A percentile compares a stretch with the other conserved stretches of the same genome.
phyloP scores from a whole-genome alignment of 2,329 filamentous ascomycete species.

The Penicillium sp. region DNA sequence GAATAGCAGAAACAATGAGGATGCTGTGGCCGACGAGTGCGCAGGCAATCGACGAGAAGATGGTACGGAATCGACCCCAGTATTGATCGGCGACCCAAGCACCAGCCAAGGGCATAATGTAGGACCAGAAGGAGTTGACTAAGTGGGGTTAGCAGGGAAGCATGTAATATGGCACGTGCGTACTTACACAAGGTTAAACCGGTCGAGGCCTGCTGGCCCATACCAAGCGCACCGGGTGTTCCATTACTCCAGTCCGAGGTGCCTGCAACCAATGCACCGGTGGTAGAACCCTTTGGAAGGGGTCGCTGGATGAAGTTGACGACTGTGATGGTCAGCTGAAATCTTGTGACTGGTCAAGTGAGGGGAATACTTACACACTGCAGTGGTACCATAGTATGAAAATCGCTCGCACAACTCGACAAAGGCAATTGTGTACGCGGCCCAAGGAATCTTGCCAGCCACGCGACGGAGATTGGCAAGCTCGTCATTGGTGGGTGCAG shows the following conservation, averaged over 20 bases:
- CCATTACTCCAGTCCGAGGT: slow-evolving; percentile 17
- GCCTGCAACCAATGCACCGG: slow-evolving; percentile 45
- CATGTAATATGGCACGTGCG: background rate
- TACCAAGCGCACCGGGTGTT: slow-evolving; percentile 56
- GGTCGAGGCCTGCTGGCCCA: slow-evolving; percentile 60
- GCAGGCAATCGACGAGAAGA: slow-evolving; percentile 65
- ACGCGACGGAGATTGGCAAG: slow-evolving; percentile 38
- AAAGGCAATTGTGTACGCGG: slow-evolving; percentile 69
- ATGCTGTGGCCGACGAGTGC: slow-evolving; percentile 68
- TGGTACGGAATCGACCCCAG: slow-evolving; percentile 69
- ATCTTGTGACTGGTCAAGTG: background rate
- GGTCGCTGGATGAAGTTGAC: slow-evolving; percentile 65
- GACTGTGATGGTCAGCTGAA: slow-evolving; percentile 36
- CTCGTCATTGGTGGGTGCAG: slow-evolving; percentile 37
- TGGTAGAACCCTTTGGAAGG: slow-evolving; percentile 56
- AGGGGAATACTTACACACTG: slow-evolving; percentile 57
- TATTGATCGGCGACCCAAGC: slow-evolving; percentile 68
- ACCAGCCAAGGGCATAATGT: slow-evolving; percentile 61
- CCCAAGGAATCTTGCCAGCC: slow-evolving; percentile 57
- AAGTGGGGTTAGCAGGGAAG: background rate
- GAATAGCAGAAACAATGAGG: slow-evolving; percentile 66
- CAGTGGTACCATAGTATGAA: slow-evolving; percentile 73
- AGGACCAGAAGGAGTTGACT: slow-evolving; percentile 65
- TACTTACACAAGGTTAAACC: slow-evolving; percentile 50
- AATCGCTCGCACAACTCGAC: slow-evolving; percentile 76